Evolutionary conservation across 2,329 filamentous ascomycete species (phyloP).

Genomic region (Corynespora cassiicola): DNA sequence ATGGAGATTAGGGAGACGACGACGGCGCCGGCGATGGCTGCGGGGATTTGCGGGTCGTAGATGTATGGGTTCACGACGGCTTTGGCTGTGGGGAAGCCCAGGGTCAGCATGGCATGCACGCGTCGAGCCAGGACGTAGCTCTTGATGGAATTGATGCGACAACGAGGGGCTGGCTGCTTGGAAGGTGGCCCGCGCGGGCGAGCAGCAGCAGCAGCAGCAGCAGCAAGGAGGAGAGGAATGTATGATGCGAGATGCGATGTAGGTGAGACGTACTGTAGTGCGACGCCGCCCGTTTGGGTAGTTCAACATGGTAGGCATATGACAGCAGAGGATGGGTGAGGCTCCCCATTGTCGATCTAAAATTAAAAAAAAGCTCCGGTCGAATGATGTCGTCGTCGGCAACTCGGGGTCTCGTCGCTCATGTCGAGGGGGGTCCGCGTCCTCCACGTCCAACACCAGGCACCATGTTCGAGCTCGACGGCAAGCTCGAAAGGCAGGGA

Average conservation of each 20-base stretch:
- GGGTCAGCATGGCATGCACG: too few species aligned
- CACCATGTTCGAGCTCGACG: slow-evolving; percentile 2
- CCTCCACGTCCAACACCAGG: slow-evolving; percentile 1
- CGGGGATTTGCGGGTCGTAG: slow-evolving; percentile 55
- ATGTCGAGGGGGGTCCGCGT: background rate
- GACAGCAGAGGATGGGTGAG: too few species aligned
- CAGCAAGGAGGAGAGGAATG: background rate
- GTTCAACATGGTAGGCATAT: too few species aligned
- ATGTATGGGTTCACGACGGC: slow-evolving; percentile 51
- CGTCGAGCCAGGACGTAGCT: slow-evolving; percentile 5
- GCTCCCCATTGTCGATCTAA: slow-evolving; percentile 10
- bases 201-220: background rate
- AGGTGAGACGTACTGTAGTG: slow-evolving; percentile 25
- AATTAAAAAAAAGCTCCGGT: slow-evolving; percentile 13
- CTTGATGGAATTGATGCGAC: too few species aligned
- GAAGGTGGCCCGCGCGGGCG: slow-evolving; percentile 4
- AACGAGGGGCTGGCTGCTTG: slow-evolving; percentile 8
- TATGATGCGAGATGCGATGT: background rate
- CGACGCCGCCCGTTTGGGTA: slow-evolving; percentile 28
- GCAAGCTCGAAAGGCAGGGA: slow-evolving; percentile 11
- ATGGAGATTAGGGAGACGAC: slow-evolving; percentile 47
- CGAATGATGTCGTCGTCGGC: slow-evolving; percentile 22
- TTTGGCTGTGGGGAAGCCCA: slow-evolving; percentile 12
- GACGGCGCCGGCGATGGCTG: slow-evolving; percentile 51
- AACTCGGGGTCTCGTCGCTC: slow-evolving; percentile 6